Evolutionary conservation across 108 stramenopile genomes (phyloP), one percentile per base, ranked within the genome.

Genomic region (Cyclotella sp.): DNA sequence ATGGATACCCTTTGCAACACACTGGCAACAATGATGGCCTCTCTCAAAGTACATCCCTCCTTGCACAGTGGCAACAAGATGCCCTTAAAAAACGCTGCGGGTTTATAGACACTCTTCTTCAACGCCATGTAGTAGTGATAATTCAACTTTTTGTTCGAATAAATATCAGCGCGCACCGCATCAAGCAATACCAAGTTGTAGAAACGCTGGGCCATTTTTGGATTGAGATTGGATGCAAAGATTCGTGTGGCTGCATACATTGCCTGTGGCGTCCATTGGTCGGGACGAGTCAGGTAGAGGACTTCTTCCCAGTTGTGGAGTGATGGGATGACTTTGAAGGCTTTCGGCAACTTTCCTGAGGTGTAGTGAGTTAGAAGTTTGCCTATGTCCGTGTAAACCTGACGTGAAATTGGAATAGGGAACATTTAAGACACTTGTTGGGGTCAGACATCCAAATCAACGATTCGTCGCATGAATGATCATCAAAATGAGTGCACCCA

Each of bases 291-390:
- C 63, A 98, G 79, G 77, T 96, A 98, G 21, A 99, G 84, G 15
- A 98, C 93, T 74, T 98, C 96, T 82, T 99, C 99, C 99, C 99
- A 99, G 62, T 97, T 97, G 53, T 83, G 79, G 28, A 99, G 75
- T 8, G 94, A 94, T 13, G 99, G 99, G 28, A 99, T 93, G 16
- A 99, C 98, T 87, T 99, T 99, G 94, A 99, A 98, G 29, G 98
- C 99, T 79, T 99, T 99, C 29, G 99, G 99, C 11, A 99, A 88
- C 76, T 98, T 98, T n/a, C 98, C 99, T 1, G 96, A 86, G 22
- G 94, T 94, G 79, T 98, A 99, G 59, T 85, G 91, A 60, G 83
- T 83, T n/a, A 99, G 86, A 63, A 99, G 86, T 76, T 91, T 91
- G 43, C 98, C 98, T 68, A 99, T 98, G 42, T 95, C 95, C 6